Evolutionary conservation across 2,329 filamentous ascomycete genomes (phyloP).

Genomic region (Lecanicillium sp.): DNA sequence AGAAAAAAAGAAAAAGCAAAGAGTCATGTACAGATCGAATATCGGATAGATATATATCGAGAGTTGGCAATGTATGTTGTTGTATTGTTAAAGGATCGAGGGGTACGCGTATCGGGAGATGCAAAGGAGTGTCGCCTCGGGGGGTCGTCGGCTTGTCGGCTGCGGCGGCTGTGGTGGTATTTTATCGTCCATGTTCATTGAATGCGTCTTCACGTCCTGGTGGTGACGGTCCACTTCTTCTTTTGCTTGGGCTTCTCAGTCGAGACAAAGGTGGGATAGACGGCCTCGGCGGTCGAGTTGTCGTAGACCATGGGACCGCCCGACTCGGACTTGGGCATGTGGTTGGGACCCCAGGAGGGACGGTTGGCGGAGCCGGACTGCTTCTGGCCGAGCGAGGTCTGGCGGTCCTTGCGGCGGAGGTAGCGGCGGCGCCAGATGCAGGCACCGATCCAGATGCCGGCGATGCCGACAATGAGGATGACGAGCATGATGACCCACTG

Average conservation of each 20-base stretch:
- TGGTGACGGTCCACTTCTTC: constrained; percentile 42
- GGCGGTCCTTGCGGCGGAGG: constrained; percentile 60
- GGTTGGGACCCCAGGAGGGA: constrained; percentile 31
- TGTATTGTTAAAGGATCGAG: not conserved
- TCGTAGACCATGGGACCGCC: not conserved
- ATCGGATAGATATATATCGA: not conserved
- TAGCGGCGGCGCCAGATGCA: constrained; percentile 69
- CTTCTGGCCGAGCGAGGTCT: constrained; percentile 31
- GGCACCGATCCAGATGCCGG: constrained; percentile 59
- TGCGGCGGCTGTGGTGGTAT: not conserved
- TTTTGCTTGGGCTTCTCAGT: constrained; percentile 36
- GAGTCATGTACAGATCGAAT: constrained; percentile 2
- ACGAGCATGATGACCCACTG: constrained; percentile 80
- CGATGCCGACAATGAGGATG: constrained; percentile 63
- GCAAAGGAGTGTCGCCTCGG: no score
- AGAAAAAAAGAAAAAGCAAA: not conserved
- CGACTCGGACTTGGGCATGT: constrained; percentile 15
- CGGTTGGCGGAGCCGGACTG: constrained; percentile 31
- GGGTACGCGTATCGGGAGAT: no score
- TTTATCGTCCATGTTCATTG: no score
- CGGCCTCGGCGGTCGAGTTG: constrained; percentile 20
- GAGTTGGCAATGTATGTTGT: not conserved
- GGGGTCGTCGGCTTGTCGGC: no score
- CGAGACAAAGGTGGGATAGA: constrained; percentile 19
- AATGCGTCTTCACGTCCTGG: constrained; percentile 42